These are phyloP conservation scores for Chlamydomonas sphaeroides DNA, from an alignment of 139 green algal species.

Conservation along the genomic window DNA sequence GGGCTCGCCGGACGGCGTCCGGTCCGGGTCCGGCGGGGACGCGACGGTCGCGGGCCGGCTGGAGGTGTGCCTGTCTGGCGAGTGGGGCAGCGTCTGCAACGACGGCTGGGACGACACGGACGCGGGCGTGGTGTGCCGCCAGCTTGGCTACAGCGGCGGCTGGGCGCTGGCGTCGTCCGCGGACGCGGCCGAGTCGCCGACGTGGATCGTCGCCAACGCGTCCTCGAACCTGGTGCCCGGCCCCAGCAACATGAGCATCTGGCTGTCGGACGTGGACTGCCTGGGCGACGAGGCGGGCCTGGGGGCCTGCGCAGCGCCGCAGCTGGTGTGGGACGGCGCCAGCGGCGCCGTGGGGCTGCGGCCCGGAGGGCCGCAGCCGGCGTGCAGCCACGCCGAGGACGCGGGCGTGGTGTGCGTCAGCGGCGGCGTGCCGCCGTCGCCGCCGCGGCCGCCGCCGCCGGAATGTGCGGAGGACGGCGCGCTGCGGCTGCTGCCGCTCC, in stretches of 20 bases:
- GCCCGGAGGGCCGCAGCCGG: not conserved
- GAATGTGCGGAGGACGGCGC: conserved; percentile 15
- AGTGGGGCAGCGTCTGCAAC: conserved; percentile 40
- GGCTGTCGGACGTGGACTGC: conserved; percentile 1
- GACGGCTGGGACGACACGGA: conserved; percentile 20
- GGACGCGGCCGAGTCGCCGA: too few species aligned
- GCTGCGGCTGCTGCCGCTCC: conserved; percentile 3
- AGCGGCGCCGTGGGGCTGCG: too few species aligned
- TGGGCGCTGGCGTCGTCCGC: too few species aligned
- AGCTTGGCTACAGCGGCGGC: conserved; percentile 1
- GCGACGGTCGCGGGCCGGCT: too few species aligned
- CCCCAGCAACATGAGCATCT: conserved; percentile 30
- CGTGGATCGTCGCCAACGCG: not conserved
- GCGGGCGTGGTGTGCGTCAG: conserved; percentile 7
- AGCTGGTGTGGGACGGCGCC: too few species aligned
- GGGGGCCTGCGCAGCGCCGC: not conserved
- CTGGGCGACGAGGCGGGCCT: not conserved
- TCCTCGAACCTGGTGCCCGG: not conserved
- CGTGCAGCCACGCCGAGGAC: conserved; percentile 26
- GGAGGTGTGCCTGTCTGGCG: not conserved
- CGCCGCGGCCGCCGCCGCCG: conserved; percentile 17
- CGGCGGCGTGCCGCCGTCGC: not conserved
- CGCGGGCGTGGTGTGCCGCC: conserved; percentile 3
- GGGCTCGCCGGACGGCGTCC: too few species aligned
- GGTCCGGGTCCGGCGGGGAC: too few species aligned